Percentiles rank a stretch among this genome's conserved stretches.
phyloP scores from a whole-genome alignment of 768 basidiomycete species.

The Termitomyces sp. region DNA sequence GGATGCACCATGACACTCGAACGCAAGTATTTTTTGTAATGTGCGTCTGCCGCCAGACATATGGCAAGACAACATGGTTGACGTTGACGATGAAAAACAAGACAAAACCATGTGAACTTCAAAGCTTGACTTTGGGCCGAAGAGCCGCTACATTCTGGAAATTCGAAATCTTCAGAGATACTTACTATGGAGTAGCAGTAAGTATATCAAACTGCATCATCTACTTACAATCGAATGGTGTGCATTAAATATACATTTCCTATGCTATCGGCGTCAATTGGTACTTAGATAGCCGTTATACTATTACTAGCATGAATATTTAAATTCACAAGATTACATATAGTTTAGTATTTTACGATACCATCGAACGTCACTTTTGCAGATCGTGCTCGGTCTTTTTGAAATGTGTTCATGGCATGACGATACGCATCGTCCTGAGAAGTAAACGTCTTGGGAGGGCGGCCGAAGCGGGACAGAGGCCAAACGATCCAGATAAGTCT shows the following conservation, averaged over 20 bases:
- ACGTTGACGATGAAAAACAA: neutral
- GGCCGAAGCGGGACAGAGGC: conserved; percentile 48
- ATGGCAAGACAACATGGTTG: conserved; percentile 2
- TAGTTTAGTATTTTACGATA: conserved; percentile 1
- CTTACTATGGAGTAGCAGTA: too few relatives aligned
- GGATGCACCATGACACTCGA: conserved; percentile 1
- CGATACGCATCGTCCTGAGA: conserved; percentile 20
- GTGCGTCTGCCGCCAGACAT: neutral
- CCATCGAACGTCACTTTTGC: conserved; percentile 29
- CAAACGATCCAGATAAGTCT: conserved; percentile 48
- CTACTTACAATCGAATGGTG: too few relatives aligned
- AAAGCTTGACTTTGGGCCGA: neutral
- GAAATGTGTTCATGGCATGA: conserved; percentile 32
- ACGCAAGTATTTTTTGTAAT: neutral
- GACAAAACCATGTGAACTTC: too few relatives aligned
- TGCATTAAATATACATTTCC: too few relatives aligned
- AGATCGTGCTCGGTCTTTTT: conserved; percentile 34
- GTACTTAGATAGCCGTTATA: too few relatives aligned
- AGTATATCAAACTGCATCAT: too few relatives aligned
- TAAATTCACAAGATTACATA: too few relatives aligned
- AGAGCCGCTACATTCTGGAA: too few relatives aligned
- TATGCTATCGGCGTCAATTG: too few relatives aligned
- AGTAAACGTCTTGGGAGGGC: conserved; percentile 11
- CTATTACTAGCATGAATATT: too few relatives aligned
- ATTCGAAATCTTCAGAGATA: too few relatives aligned